These are phyloP conservation scores for Clonostachys solani DNA, from an alignment of 2,329 filamentous ascomycete genomes.

Conservation along the genomic window DNA sequence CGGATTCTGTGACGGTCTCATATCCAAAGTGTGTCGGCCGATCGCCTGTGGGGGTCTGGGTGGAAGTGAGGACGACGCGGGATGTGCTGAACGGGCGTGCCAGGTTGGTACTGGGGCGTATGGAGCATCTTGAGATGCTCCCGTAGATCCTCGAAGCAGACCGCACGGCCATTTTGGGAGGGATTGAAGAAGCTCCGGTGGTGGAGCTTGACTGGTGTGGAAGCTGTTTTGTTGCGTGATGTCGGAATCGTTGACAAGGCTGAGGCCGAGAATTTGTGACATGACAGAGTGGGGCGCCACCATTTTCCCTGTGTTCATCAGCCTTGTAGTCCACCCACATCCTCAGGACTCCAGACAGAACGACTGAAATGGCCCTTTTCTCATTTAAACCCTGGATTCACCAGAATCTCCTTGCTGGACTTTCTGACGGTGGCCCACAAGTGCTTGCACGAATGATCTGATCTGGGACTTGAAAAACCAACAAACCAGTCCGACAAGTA, in stretches of 20 bases:
- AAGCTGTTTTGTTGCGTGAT: too few species aligned
- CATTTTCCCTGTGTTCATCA: not conserved
- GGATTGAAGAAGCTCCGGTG: too few species aligned
- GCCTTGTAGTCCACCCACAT: not conserved
- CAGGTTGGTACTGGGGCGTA: not conserved
- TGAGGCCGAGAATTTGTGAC: too few species aligned
- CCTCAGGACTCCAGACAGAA: not conserved
- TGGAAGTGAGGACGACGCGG: not conserved
- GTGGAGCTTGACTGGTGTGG: too few species aligned
- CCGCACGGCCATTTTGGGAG: conserved; percentile 11
- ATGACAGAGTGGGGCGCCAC: not conserved
- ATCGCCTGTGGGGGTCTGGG: conserved; percentile 11
- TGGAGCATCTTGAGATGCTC: conserved; percentile 11
- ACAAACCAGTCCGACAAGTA: conserved; percentile 16
- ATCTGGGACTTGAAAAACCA: conserved; percentile 21
- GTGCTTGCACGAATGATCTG: conserved; percentile 18
- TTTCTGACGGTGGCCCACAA: conserved; percentile 10
- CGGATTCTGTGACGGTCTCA: conserved; percentile 73
- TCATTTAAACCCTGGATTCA: not conserved
- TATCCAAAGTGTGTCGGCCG: conserved; percentile 87
- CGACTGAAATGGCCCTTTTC: not conserved
- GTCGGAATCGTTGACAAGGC: too few species aligned
- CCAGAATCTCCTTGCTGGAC: not conserved
- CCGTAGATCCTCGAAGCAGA: conserved; percentile 19
- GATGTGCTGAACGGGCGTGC: conserved; percentile 1